Base-by-base conservation (phyloP, 1,284 basidiomycete species). In the Pseudozyma sp. region DNA sequence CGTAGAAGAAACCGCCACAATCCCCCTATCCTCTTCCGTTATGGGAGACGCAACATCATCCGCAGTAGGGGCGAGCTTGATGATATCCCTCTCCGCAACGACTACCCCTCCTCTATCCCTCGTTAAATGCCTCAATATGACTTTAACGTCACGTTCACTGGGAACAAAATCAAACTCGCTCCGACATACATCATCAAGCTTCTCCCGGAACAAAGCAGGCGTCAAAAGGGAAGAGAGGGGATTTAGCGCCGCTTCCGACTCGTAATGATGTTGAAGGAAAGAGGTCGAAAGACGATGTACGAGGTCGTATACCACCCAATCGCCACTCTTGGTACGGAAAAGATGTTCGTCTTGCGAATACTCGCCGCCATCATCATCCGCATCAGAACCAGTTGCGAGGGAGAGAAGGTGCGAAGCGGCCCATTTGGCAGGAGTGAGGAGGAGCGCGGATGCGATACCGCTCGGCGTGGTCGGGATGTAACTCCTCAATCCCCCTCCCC, bases 71-170 rank as follows among this genome's bases (percentile, higher is more conserved):
- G 70, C 51, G 6, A 83, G 40, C 48, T 82, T 83, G 64, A 82
- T 38, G 11, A 81, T 40, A 7, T 93, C 92, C 59, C 90, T 89
- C 64, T 89, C 88, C 56, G 92, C 89, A 11, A 89, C 86, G 0
- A 92, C 87, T 5, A 95, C 72, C 0, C 89, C 87, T 6, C 86
- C 87, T 76, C 88, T 88, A 82, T 98, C 95, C 51, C 95, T 88
- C 77, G 91, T 89, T 42, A 98, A 86, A 84, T 91, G 93, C 84
- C 88, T 91, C 34, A 96, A 63, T 36, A 97, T 82, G 2, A 95
- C 88, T 59, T 88, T 89, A 12, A 89, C 83, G 83, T 98, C 93
- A 18, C 83, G 78, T 59, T 90, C 89, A 14, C 91, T 88, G 81
- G 85, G 14, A 85, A 8, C 4, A 21, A 63, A 70, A 10, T 43